phyloP scores from a whole-genome alignment of 2,329 filamentous ascomycete genomes.

The Claviceps monticola region DNA sequence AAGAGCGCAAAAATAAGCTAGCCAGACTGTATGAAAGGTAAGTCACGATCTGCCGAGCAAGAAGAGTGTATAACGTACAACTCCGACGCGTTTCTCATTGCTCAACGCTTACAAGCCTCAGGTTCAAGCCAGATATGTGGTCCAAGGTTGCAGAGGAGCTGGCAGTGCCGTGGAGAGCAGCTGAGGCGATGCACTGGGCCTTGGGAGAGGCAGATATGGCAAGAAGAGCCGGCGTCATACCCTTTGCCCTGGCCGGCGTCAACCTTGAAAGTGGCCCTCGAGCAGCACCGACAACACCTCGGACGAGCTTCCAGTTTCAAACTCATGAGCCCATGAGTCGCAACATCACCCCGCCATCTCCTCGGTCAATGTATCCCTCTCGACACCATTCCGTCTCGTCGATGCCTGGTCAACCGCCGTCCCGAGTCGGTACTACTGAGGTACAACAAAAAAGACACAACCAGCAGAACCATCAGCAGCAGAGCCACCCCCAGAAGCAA shows the following conservation, averaged over 20 bases:
- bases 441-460: conserved; percentile 8
- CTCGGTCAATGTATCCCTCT: conserved; percentile 25
- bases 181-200: conserved; percentile 97
- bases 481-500: conserved; percentile 8
- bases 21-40: conserved; percentile 92
- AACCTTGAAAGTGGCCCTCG: conserved; percentile 31
- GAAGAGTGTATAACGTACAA: not conserved
- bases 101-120: conserved; percentile 31
- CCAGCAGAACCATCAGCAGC: not conserved
- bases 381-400: conserved; percentile 20
- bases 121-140: conserved; percentile 98
- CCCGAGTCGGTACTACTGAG: conserved; percentile 7
- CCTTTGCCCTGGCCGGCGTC: conserved; percentile 57
- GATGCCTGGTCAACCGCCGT: conserved; percentile 21
- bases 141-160: conserved; percentile 90
- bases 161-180: conserved; percentile 86
- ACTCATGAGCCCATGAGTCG: conserved; percentile 32
- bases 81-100: not conserved
- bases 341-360: conserved; percentile 27
- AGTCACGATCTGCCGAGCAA: conserved; percentile 14
- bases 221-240: conserved; percentile 73
- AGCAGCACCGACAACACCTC: conserved; percentile 25
- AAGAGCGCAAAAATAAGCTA: conserved; percentile 94
- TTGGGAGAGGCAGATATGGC: conserved; percentile 91
- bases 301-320: conserved; percentile 28